A percentile compares a stretch with the other conserved stretches of the same genome.
These are phyloP conservation scores for Exophiala oligosperma DNA, from an alignment of 2,329 filamentous ascomycete genomes.

Conservation along the genomic window DNA sequence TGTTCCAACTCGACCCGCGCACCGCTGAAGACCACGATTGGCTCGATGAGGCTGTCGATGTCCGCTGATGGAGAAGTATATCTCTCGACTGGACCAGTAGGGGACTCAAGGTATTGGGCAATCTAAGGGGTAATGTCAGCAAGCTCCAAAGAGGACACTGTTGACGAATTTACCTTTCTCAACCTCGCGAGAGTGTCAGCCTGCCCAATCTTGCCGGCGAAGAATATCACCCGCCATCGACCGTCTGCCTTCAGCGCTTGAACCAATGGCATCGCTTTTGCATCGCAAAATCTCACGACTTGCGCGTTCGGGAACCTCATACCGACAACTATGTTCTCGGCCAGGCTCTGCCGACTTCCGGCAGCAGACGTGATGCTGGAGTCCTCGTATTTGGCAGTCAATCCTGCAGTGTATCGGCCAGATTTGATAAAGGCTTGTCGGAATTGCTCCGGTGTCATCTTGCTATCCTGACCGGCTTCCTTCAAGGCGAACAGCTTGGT, in stretches of 20 bases:
- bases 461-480: conserved; percentile 20
- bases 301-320: conserved; percentile 56
- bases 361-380: conserved; percentile 47
- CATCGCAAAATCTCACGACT: conserved; percentile 62
- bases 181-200: conserved; percentile 34
- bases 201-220: conserved; percentile 45
- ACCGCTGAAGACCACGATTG: conserved; percentile 54
- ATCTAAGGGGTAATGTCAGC: conserved; percentile 32
- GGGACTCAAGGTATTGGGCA: conserved; percentile 42
- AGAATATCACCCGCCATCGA: conserved; percentile 53
- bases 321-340: conserved; percentile 42
- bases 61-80: conserved; percentile 48
- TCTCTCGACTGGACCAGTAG: conserved; percentile 41
- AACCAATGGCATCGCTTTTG: conserved; percentile 55
- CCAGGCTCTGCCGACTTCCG: conserved; percentile 38
- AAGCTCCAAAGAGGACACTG: background rate
- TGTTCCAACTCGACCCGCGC: conserved; percentile 51
- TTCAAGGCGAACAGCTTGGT: conserved; percentile 54
- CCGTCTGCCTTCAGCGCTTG: conserved; percentile 53
- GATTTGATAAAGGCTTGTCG: conserved; percentile 58
- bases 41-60: conserved; percentile 58
- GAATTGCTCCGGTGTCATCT: conserved; percentile 51
- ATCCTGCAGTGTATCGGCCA: conserved; percentile 61
- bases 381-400: conserved; percentile 56
- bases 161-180: conserved; percentile 37